A percentile compares a stretch with the other conserved stretches of the same genome.
phyloP scores from a whole-genome alignment of 495 filamentous ascomycete genomes.

The Endocarpon pusillum region DNA sequence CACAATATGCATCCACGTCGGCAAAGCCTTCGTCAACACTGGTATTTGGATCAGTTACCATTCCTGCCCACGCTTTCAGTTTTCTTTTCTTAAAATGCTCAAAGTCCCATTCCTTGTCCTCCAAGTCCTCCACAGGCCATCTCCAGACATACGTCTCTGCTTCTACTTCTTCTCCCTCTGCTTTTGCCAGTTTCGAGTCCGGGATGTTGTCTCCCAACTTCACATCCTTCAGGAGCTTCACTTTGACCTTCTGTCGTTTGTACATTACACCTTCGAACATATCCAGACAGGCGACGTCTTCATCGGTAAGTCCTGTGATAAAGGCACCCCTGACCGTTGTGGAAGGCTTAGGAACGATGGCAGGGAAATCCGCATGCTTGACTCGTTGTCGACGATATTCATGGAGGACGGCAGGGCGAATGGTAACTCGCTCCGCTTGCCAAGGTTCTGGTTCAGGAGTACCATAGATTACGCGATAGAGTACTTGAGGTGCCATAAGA shows the following conservation, averaged over 20 bases:
- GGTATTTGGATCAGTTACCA: no score
- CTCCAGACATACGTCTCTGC: conserved; percentile 69
- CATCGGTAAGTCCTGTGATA: conserved; percentile 61
- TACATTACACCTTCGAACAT: conserved; percentile 72
- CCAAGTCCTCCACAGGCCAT: conserved; percentile 29
- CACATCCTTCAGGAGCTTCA: conserved; percentile 30
- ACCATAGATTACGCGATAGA: conserved; percentile 69
- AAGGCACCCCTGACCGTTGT: conserved; percentile 58
- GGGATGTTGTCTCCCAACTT: conserved; percentile 6
- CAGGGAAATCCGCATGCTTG: conserved; percentile 59
- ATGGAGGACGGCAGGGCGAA: conserved; percentile 60
- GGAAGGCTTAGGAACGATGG: conserved; percentile 27
- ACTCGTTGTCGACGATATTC: conserved; percentile 55
- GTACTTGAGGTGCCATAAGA: conserved; percentile 66
- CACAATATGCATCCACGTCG: no score
- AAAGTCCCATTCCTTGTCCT: conserved; percentile 68
- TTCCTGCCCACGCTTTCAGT: conserved; percentile 34
- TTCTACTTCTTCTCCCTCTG: conserved; percentile 31
- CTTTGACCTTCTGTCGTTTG: conserved; percentile 39
- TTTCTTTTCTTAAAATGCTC: conserved; percentile 54
- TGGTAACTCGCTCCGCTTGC: conserved; percentile 37
- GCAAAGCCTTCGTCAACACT: no score
- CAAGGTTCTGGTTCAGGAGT: conserved; percentile 27
- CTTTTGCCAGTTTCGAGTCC: conserved; percentile 5
- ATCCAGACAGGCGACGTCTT: conserved; percentile 62